Evolutionary conservation across 345 rosid genomes (phyloP).

Genomic region (Aurinia saxatilis): DNA sequence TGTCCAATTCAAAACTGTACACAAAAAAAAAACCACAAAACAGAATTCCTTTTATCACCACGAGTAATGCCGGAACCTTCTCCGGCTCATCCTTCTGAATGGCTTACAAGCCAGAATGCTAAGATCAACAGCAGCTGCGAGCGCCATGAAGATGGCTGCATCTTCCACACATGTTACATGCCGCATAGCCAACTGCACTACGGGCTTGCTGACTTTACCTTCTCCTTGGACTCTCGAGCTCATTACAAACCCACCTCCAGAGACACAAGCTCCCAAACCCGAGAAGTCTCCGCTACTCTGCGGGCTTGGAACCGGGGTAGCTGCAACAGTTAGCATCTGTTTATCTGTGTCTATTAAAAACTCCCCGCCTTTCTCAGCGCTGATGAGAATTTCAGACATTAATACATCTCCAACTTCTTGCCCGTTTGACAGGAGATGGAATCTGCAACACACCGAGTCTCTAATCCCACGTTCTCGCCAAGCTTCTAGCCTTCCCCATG

Average conservation of each 20-base stretch:
- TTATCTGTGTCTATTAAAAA: constrained; percentile 79
- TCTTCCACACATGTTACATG: constrained; percentile 93
- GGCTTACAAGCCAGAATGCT: constrained; percentile 93
- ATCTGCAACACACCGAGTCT: constrained; percentile 80
- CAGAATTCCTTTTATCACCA: constrained; percentile 21
- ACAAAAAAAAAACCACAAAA: constrained; percentile 9
- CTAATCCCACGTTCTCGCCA: constrained; percentile 96
- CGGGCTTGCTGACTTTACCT: constrained; percentile 78
- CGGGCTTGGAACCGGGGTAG: constrained; percentile 81
- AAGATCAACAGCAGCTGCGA: constrained; percentile 90
- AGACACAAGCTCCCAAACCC: constrained; percentile 42
- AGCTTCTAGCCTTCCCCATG: constrained; percentile 96
- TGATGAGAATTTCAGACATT: constrained; percentile 75
- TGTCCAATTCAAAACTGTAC: constrained; percentile 24
- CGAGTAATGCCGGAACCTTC: constrained; percentile 56
- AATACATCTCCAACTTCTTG: constrained; percentile 73
- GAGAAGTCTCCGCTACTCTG: constrained; percentile 91
- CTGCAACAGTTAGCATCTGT: constrained; percentile 51
- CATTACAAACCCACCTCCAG: constrained; percentile 91
- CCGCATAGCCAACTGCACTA: constrained; percentile 78
- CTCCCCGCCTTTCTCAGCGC: constrained; percentile 88
- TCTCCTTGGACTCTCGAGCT: constrained; percentile 90
- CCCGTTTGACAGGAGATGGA: constrained; percentile 70
- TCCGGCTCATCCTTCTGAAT: constrained; percentile 59
- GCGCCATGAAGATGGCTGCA: constrained; percentile 96